Conservation (phyloP, 306 rosid species). For the Canavalia ensiformis region DNA sequence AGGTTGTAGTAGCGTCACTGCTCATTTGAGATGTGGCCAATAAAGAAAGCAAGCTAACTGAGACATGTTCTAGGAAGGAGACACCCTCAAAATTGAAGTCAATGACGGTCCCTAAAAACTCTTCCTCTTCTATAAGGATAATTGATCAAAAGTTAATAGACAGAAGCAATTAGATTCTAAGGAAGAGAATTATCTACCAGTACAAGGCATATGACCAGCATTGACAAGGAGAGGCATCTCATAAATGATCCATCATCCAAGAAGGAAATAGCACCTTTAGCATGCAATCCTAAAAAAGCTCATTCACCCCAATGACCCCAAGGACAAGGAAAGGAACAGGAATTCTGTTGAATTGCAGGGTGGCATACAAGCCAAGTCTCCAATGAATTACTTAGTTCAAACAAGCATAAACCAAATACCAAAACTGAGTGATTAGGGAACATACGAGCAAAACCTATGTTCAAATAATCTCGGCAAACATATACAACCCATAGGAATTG, state of each 20-base stretch:
- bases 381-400: constrained; percentile 2
- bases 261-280: not conserved
- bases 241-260: not conserved
- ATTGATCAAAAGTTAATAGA: not conserved
- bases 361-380: constrained; percentile 10
- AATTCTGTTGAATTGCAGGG: not conserved
- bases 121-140: constrained; percentile 22
- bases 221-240: constrained; percentile 8
- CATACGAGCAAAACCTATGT: constrained; percentile 8
- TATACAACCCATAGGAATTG: not conserved
- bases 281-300: constrained; percentile 1
- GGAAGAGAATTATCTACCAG: constrained; percentile 16
- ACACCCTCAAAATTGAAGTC: not conserved
- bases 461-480: constrained; percentile 21
- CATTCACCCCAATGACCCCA: not conserved
- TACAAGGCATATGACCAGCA: constrained; percentile 8
- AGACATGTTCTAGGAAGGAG: constrained; percentile 5
- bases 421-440: not conserved
- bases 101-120: not conserved
- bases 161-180: not conserved
- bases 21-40: constrained; percentile 1
- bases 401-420: constrained; percentile 4
- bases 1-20: not conserved
- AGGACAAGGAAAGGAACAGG: not conserved
- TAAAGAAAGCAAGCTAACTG: constrained; percentile 9